Evolutionary conservation across 495 filamentous ascomycete species (phyloP), one percentile per base, ranked within the genome.

Genomic region (Penicillium lagena): DNA sequence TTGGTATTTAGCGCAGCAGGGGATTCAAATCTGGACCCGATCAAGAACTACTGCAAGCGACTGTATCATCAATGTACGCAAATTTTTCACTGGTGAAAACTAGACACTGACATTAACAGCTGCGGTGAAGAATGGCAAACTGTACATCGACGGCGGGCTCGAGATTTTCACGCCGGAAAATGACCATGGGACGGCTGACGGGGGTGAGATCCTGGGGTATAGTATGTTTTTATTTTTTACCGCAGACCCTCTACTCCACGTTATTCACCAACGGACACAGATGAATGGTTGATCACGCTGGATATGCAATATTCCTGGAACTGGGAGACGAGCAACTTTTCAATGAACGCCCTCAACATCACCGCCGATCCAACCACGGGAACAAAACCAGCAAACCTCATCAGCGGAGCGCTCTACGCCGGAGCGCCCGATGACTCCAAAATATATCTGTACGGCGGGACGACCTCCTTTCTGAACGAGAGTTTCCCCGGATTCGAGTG

Each of bases 111-210:
- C 37, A 5, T n/a, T 7, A 7, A 9, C 44, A 70, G 65, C 67
- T 12, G 44, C 56, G 7, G 42, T 65, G 31, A 70, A 68, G 47
- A 58, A 68, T 42, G 49, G 55, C 22, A 59, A 45, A 4, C 53
- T 71, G 9, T 71, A 64, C 38, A 68, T 70, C 37, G 56, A 71
- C 42, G 55, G 61, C 9, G 66, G 66, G 12, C 40, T 52, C n/a
- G 55, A 71, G 43, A 63, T 56, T 5, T 64, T 64, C 37, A 53
- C 46, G 6, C 37, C 51, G 14, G 40, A 49, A 5, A 43, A 52
- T 12, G 14, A 32, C 31, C n/a, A 47, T 29, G 45, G 49, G 7
- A 39, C 22, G 22, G 22, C 22, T 22, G 22, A 22, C 2, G 22
- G 22, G 22, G 22, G 22, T 4, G 22, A 22, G 22, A 22, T 22